phyloP scores from a whole-genome alignment of 306 rosid species.

The Vicia faba region DNA sequence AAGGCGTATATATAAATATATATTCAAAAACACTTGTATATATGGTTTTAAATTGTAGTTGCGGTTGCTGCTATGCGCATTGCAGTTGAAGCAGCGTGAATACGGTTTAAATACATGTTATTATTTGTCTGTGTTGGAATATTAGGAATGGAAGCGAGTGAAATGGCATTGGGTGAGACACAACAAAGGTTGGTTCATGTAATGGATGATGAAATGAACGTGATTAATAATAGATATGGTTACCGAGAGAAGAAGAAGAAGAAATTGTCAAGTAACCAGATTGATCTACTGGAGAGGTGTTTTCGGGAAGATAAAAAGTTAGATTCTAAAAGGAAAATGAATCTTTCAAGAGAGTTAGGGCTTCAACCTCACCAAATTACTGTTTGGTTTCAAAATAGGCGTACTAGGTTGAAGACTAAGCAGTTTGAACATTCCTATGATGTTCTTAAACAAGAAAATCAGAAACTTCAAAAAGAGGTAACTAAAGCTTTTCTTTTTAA shows the following conservation, averaged over 20 bases:
- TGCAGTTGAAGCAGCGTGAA: too few relatives aligned
- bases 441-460: slow-evolving; percentile 72
- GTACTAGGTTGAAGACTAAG: slow-evolving; percentile 89
- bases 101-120: too few relatives aligned
- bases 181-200: slow-evolving; percentile 20
- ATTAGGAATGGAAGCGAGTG: slow-evolving; percentile 65
- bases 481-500: neutral
- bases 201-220: slow-evolving; percentile 46
- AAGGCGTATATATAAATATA: neutral
- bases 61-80: too few relatives aligned
- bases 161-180: slow-evolving; percentile 44
- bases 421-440: slow-evolving; percentile 74
- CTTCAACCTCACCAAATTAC: slow-evolving; percentile 91
- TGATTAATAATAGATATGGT: slow-evolving; percentile 1
- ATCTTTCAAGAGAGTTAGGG: slow-evolving; percentile 77
- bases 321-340: slow-evolving; percentile 81
- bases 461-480: slow-evolving; percentile 81
- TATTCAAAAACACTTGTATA: too few relatives aligned
- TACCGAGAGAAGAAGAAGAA: slow-evolving; percentile 61
- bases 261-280: slow-evolving; percentile 63
- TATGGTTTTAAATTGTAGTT: too few relatives aligned
- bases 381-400: slow-evolving; percentile 94
- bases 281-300: slow-evolving; percentile 73
- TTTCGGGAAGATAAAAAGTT: slow-evolving; percentile 85
- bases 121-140: neutral